These are phyloP conservation scores for Ganoderma resinaceum DNA, from an alignment of 1,284 basidiomycete genomes.

Conservation along the genomic window DNA sequence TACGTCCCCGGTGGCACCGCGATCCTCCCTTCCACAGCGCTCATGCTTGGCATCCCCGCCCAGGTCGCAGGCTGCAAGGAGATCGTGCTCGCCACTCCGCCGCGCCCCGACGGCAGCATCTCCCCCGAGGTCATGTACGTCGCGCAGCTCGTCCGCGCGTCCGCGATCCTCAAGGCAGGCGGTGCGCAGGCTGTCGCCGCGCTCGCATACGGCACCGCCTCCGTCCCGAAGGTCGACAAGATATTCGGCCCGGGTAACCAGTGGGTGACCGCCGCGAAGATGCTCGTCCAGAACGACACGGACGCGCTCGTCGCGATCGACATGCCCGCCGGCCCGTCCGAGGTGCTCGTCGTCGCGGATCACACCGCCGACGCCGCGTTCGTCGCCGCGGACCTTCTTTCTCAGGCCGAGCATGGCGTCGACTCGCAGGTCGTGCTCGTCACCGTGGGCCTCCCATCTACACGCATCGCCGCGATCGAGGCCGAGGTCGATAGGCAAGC, in stretches of 20 bases:
- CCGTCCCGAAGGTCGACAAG: constrained; percentile 99
- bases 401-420: constrained; percentile 97
- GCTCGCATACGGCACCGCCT: constrained; percentile 95
- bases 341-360: constrained; percentile 96
- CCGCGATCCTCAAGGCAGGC: constrained; percentile 90
- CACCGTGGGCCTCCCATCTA: constrained; percentile 71
- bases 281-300: constrained; percentile 99
- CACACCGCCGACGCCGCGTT: constrained; percentile 86
- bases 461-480: constrained; percentile 80
- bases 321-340: constrained; percentile 98
- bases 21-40: constrained; percentile 93
- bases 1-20: constrained; percentile 99
- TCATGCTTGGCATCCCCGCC: constrained; percentile 98
- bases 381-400: constrained; percentile 95
- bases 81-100: constrained; percentile 95
- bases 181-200: constrained; percentile 98
- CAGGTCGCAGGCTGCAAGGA: constrained; percentile 96
- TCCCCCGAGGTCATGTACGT: constrained; percentile 97
- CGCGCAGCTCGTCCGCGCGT: constrained; percentile 87
- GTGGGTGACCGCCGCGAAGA: constrained; percentile 99
- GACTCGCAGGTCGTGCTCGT: constrained; percentile 98
- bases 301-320: constrained; percentile 97
- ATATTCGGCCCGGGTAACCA: constrained; percentile 99
- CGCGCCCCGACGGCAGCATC: constrained; percentile 88
- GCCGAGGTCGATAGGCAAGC: constrained; percentile 90